Evolutionary conservation across 495 filamentous ascomycete genomes (phyloP), one percentile per base, ranked within the genome.

Genomic region (Cudoniella acicularis): DNA sequence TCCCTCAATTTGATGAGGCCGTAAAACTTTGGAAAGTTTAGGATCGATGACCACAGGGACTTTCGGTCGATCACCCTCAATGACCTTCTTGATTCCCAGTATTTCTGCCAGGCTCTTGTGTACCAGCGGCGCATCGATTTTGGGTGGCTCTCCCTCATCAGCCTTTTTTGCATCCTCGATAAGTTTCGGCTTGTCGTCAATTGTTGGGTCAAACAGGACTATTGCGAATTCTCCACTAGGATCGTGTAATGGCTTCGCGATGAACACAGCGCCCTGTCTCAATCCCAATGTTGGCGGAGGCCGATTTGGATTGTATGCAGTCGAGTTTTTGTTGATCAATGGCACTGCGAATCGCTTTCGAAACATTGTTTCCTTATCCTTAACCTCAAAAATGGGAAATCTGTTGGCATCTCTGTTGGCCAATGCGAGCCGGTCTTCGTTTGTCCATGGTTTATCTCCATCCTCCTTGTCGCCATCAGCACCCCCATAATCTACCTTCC

Each of bases 11-110:
- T 99, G 94, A 87, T 99, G 94, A 8, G 94, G 94, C 25, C 94
- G 85, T 23, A 99, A 74, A 22, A 98, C 89, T 70, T 98, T 98
- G 49, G 91, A 84, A 24, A 99, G 74, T 67, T 80, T 84, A 11
- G 94, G 94, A 72, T 99, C 94, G 65, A 99, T 97, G 27, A 99
- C 94, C 13, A 99, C 94, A 1, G 94, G 94, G 2, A 99, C 93
- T 64, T 89, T 88, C 0, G 94, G 93, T 40, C 86, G 80, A 27
- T 92, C 87, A 10, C 82, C 82, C 49, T 87, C 85, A 21, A 93
- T 85, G 64, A 91, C 81, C 66, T 98, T 98, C 76, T 90, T 95
- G 56, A 99, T 83, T 8, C 94, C 94, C 59, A 99, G 73, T 57
- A 99, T 97, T 73, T 99, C 94, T 56, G 95, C 91, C 50, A 99